Evolutionary conservation across 768 basidiomycete genomes (phyloP).

Genomic region (Coprinopsis strossmayeri): DNA sequence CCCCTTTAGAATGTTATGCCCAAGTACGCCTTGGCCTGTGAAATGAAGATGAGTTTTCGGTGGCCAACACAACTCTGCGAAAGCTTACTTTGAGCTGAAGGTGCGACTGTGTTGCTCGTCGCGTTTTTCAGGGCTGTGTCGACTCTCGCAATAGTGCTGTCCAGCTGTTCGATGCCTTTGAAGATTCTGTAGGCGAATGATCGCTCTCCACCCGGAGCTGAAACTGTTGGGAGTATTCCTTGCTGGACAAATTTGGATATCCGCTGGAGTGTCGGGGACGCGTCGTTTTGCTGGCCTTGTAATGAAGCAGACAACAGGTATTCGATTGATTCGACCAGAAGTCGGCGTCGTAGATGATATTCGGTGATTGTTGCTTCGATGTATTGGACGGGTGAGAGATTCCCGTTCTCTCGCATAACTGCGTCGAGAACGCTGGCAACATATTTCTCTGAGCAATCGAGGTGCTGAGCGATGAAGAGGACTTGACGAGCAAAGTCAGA

Average conservation of each 20-base stretch:
- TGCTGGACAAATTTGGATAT: conserved; percentile 48
- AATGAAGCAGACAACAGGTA: conserved; percentile 63
- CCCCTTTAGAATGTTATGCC: conserved; percentile 59
- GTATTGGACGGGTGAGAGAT: conserved; percentile 46
- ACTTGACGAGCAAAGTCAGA: conserved; percentile 73
- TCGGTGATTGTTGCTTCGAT: conserved; percentile 62
- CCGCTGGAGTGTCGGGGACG: conserved; percentile 43
- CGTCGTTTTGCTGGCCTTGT: conserved; percentile 34
- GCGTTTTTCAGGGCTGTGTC: conserved; percentile 59
- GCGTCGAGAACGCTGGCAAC: conserved; percentile 62
- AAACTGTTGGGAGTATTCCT: conserved; percentile 42
- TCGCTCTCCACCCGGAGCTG: conserved; percentile 28
- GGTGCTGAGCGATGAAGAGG: conserved; percentile 73
- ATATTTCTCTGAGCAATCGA: conserved; percentile 79
- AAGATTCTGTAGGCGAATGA: conserved; percentile 52
- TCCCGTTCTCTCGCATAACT: conserved; percentile 59
- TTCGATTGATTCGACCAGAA: conserved; percentile 64
- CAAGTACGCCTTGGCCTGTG: conserved; percentile 39
- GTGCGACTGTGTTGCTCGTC: conserved; percentile 49
- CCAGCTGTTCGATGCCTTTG: conserved; percentile 56
- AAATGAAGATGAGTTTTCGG: background rate
- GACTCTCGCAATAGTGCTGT: conserved; percentile 44
- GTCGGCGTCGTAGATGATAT: conserved; percentile 64
- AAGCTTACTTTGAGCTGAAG: conserved; percentile 45
- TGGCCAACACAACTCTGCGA: background rate